These are phyloP conservation scores for Ophiocordyceps camponoti-rufipedis DNA, from an alignment of 2,329 filamentous ascomycete species.

Conservation along the genomic window DNA sequence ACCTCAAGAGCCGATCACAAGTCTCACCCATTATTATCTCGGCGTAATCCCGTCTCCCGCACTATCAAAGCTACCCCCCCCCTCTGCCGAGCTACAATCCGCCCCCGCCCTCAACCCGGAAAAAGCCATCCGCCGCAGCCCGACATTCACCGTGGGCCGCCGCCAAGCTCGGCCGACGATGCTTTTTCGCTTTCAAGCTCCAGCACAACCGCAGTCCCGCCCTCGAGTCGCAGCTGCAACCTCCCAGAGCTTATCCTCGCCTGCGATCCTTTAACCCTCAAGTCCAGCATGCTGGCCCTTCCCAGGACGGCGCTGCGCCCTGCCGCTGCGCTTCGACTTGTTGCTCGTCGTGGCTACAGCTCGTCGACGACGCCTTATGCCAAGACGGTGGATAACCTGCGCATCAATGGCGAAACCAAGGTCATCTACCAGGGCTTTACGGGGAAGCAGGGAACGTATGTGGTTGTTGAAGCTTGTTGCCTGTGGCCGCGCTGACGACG, in stretches of 20 bases:
- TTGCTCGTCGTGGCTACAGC: slow-evolving; percentile 54
- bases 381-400: slow-evolving; percentile 65
- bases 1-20: not conserved
- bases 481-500: slow-evolving; percentile 1
- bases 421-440: slow-evolving; percentile 96
- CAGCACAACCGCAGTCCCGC: slow-evolving; percentile 7
- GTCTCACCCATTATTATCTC: not conserved
- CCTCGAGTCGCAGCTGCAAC: slow-evolving; percentile 1
- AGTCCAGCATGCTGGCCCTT: slow-evolving; percentile 62
- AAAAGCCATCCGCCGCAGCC: slow-evolving; percentile 8
- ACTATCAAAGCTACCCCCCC: not conserved
- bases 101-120: slow-evolving; percentile 4
- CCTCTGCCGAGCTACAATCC: not conserved
- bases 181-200: slow-evolving; percentile 5
- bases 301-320: slow-evolving; percentile 48
- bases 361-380: slow-evolving; percentile 52
- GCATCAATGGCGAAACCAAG: slow-evolving; percentile 85
- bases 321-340: slow-evolving; percentile 45
- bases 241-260: not conserved
- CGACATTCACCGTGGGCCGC: slow-evolving; percentile 6
- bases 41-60: not conserved
- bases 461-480: not conserved
- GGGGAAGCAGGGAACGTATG: slow-evolving; percentile 84
- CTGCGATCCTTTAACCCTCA: not conserved
- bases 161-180: slow-evolving; percentile 3